Base-by-base conservation (phyloP, 495 filamentous ascomycete genomes). In the Aspergillus ellipticus region DNA sequence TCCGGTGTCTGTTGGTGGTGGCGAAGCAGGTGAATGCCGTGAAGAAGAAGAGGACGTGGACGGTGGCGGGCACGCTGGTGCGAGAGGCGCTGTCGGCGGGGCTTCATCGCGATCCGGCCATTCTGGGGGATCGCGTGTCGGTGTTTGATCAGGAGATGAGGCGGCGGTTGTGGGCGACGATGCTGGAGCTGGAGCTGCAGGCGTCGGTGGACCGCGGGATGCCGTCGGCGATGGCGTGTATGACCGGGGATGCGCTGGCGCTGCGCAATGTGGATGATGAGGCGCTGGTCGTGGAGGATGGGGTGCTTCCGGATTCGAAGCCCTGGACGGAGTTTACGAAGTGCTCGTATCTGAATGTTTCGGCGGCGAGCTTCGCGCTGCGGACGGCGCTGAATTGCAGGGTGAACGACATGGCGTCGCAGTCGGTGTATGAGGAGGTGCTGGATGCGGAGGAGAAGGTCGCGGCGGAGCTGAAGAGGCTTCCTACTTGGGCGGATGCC, bases 131-230 rank as follows among this genome's bases (percentile, higher is more conserved):
- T 13, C 13, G 45, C 13, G 45, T 48, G 3, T 65, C 79, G 2
- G 22, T 70, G 0, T 66, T 85, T 22, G 75, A 80, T 16, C 71
- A 73, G 21, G 82, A 85, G 54, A 57, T 83, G 46, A 71, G 82
- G 9, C 70, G 82, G 33, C 66, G 83, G 26, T 55, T 85, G 13
- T 86, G 83, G 83, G 71, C 70, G 6, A 84, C 81, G 3, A 77
- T 86, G 10, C 57, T 79, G 6, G 83, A 86, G 48, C 55, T 85
- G 45, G 64, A 67, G 35, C 59, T 82, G 3, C 82, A 84, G 56
- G 66, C 78, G 1, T 77, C 78, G 2, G 57, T 82, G 1, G 79
- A 81, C 42, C 72, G 79, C 0, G 82, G 72, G n/a, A 79, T 81
- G 75, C 74, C 75, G 2, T 79, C 79, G 2, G 70, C 69, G 22